Evolutionary conservation across 176 grass and related monocot species (phyloP), one percentile per base, ranked within the genome.

Genomic region (Dactylis glomerata): DNA sequence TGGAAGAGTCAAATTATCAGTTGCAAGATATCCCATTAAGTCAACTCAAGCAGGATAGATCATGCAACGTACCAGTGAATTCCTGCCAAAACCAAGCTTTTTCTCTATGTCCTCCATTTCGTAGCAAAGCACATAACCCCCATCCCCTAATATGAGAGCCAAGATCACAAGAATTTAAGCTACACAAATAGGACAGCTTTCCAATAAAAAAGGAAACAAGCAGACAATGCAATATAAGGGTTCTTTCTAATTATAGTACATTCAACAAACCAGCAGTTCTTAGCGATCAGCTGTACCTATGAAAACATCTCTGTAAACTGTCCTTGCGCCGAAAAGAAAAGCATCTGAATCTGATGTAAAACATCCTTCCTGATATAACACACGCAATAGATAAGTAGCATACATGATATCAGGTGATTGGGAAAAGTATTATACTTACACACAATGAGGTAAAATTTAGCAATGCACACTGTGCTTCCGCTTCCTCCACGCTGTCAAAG

Each of bases 101-200:
- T 79, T 92, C 77, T 98, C 91, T 92, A 98, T 90, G 76, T 98
- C 96, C 68, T 82, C 93, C 92, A 95, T 98, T 80, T 98, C 87
- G 38, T 98, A 98, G 56, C 92, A 98, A 83, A 92, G 79, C 24
- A 95, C 85, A 78, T 93, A 93, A 71, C 91, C 91, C 32, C 87
- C 82, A 7, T 98, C 96, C 74, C 84, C 96, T 92, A 84, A 72
- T 85, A 64, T n/a, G 22, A 73, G 83, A 83, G 63, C 83, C 70
- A 75, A 66, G 79, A 84, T 34, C 17, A 63, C 47, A 41, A 83
- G 41, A 45, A 74, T 68, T 70, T 83, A 78, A 66, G 32, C 16
- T 32, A 81, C 23, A 63, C 30, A 76, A 89, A 77, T 7, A 81
- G 86, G 83, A 78, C 27, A 45, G 87, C 32, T 72, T 73, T 20